A percentile compares a stretch with the other conserved stretches of the same genome.
Evolutionary conservation across 257 asterid species (phyloP).

Genomic region (Catharanthus roseus): DNA sequence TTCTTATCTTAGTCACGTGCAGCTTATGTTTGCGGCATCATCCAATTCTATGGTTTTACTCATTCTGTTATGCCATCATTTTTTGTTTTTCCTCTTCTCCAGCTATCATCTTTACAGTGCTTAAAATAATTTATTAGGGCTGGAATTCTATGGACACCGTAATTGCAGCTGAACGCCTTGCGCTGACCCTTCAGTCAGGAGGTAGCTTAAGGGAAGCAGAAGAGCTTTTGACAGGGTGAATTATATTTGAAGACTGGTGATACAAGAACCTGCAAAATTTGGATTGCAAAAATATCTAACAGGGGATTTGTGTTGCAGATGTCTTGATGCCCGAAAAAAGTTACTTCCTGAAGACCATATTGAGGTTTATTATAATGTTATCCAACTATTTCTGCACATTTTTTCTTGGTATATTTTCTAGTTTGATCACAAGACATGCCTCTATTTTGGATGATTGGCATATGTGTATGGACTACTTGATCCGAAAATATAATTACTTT

Average conservation of each 20-base stretch:
- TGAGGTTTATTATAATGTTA: conserved; percentile 50
- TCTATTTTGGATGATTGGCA: background rate
- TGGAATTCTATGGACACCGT: conserved; percentile 79
- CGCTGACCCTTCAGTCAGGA: conserved; percentile 55
- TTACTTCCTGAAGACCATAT: conserved; percentile 65
- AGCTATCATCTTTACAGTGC: background rate
- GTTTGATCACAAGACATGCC: conserved; percentile 9
- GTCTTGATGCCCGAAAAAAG: conserved; percentile 62
- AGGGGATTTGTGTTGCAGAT: conserved; percentile 44
- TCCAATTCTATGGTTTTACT: conserved; percentile 4
- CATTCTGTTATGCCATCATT: background rate
- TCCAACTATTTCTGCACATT: background rate
- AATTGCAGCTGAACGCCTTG: conserved; percentile 82
- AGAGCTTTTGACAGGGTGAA: conserved; percentile 69
- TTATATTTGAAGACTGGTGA: conserved; percentile 17
- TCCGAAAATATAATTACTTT: background rate
- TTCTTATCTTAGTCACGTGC: background rate
- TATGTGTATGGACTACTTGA: background rate
- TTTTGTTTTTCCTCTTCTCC: background rate
- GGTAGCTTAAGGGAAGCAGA: conserved; percentile 73
- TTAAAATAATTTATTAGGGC: conserved; percentile 40
- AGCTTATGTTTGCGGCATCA: background rate
- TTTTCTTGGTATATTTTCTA: background rate
- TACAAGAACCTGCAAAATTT: conserved; percentile 18
- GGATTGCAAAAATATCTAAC: conserved; percentile 18